These are phyloP conservation scores for Zizania palustris DNA, from an alignment of 202 grass and related monocot species.

Conservation along the genomic window DNA sequence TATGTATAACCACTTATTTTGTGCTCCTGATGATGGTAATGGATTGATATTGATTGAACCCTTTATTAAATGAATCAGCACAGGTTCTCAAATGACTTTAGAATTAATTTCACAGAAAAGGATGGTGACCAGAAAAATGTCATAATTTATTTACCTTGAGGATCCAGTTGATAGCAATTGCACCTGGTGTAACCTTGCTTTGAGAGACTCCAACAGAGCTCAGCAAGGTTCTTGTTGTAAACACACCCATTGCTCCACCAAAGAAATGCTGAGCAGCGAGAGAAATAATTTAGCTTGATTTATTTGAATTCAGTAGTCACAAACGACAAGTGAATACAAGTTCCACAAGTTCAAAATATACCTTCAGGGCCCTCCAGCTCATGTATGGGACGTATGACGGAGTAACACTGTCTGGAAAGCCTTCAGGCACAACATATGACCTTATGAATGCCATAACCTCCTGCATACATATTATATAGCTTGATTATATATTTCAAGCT, in stretches of 20 bases:
- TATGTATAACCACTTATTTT: not conserved
- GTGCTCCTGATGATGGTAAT: conserved; percentile 18
- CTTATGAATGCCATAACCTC: conserved; percentile 91
- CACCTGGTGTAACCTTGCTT: conserved; percentile 84
- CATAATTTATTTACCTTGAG: conserved; percentile 74
- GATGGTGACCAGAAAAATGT: not conserved
- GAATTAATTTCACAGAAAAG: not conserved
- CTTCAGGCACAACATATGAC: conserved; percentile 97
- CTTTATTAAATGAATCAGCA: not conserved
- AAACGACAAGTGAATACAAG: not conserved
- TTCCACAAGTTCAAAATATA: conserved; percentile 46
- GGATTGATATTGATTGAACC: not conserved
- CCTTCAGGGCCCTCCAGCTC: conserved; percentile 96
- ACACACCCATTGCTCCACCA: conserved; percentile 98
- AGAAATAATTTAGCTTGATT: not conserved
- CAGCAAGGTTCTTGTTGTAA: conserved; percentile 91
- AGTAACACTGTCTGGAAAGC: conserved; percentile 93
- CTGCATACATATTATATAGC: conserved; percentile 51
- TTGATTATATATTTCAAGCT: conserved; percentile 18
- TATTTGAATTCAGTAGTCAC: not conserved
- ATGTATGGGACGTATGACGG: conserved; percentile 99
- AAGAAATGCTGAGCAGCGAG: conserved; percentile 81
- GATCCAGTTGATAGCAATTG: conserved; percentile 99
- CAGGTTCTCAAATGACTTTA: not conserved
- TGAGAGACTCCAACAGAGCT: conserved; percentile 95